These are phyloP conservation scores for Santalum album DNA, from an alignment of 164 flowering plant genomes.

Conservation along the genomic window DNA sequence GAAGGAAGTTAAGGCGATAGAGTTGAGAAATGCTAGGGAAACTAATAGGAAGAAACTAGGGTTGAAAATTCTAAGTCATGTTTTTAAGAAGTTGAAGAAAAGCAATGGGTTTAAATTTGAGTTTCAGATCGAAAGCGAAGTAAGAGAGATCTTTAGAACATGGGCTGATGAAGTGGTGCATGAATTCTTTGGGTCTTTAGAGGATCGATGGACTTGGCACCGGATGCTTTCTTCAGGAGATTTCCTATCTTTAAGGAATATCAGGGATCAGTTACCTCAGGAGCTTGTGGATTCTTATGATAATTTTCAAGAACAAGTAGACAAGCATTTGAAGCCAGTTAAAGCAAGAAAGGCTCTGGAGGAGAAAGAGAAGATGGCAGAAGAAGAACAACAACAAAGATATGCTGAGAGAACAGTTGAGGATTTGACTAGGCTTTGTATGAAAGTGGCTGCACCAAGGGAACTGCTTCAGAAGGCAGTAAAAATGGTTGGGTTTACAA, in stretches of 20 bases:
- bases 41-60: constrained; percentile 72
- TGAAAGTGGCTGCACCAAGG: constrained; percentile 79
- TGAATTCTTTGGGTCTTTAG: constrained; percentile 55
- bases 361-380: constrained; percentile 40
- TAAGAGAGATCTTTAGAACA: constrained; percentile 44
- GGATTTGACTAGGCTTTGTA: constrained; percentile 65
- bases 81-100: constrained; percentile 62
- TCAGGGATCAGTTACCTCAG: constrained; percentile 73
- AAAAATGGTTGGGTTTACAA: constrained; percentile 74
- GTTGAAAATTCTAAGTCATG: constrained; percentile 58
- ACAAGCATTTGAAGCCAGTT: constrained; percentile 57
- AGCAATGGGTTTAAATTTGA: constrained; percentile 56
- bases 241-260: constrained; percentile 55
- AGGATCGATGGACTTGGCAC: constrained; percentile 65
- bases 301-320: constrained; percentile 64
- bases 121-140: constrained; percentile 57
- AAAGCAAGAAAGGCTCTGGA: constrained; percentile 44
- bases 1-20: constrained; percentile 55
- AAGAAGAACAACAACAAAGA: constrained; percentile 46
- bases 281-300: constrained; percentile 81
- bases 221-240: constrained; percentile 56
- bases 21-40: constrained; percentile 73
- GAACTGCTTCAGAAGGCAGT: constrained; percentile 65
- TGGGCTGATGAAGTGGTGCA: constrained; percentile 78
- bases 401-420: constrained; percentile 62